phyloP scores from a whole-genome alignment of 1,139 yeast species.

The Zhuliangozyma blackwelliae region DNA sequence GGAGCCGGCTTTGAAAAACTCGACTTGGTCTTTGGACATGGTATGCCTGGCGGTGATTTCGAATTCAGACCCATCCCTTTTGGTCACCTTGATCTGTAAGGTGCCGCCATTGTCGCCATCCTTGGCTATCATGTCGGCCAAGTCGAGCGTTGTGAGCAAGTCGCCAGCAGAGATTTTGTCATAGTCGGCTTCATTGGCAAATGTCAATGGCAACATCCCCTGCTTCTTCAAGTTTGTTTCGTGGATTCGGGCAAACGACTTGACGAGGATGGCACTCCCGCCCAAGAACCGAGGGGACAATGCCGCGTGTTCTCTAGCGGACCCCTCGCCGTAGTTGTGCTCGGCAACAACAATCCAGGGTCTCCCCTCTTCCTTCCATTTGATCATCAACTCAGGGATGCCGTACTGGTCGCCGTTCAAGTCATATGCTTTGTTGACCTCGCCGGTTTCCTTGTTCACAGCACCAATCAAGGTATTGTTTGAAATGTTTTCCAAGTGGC shows the following conservation, averaged over 20 bases:
- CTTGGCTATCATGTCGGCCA: slow-evolving; percentile 73
- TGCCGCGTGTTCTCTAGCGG: slow-evolving; percentile 99
- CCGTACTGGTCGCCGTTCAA: slow-evolving; percentile 73
- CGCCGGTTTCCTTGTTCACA: slow-evolving; percentile 93
- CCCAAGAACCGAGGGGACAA: slow-evolving; percentile 91
- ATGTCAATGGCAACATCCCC: slow-evolving; percentile 92
- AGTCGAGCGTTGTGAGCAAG: slow-evolving; percentile 69
- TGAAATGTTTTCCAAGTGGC: slow-evolving; percentile 92
- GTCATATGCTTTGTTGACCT: slow-evolving; percentile 87
- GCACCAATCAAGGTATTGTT: slow-evolving; percentile 96
- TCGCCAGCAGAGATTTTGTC: slow-evolving; percentile 78
- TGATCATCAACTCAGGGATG: slow-evolving; percentile 95
- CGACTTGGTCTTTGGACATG: slow-evolving; percentile 94
- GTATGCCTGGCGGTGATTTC: slow-evolving; percentile 83
- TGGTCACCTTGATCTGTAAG: slow-evolving; percentile 66
- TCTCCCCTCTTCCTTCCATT: slow-evolving; percentile 79
- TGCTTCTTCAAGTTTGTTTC: slow-evolving; percentile 88
- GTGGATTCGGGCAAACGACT: slow-evolving; percentile 92
- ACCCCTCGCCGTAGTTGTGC: slow-evolving; percentile 98
- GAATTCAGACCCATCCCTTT: slow-evolving; percentile 67
- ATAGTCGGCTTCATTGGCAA: slow-evolving; percentile 84
- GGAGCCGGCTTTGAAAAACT: slow-evolving; percentile 94
- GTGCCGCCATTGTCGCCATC: slow-evolving; percentile 86
- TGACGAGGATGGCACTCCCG: slow-evolving; percentile 82
- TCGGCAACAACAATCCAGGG: slow-evolving; percentile 97